Conservation (phyloP, 805 yeast genomes). For the Ogataea chonburiensis region DNA sequence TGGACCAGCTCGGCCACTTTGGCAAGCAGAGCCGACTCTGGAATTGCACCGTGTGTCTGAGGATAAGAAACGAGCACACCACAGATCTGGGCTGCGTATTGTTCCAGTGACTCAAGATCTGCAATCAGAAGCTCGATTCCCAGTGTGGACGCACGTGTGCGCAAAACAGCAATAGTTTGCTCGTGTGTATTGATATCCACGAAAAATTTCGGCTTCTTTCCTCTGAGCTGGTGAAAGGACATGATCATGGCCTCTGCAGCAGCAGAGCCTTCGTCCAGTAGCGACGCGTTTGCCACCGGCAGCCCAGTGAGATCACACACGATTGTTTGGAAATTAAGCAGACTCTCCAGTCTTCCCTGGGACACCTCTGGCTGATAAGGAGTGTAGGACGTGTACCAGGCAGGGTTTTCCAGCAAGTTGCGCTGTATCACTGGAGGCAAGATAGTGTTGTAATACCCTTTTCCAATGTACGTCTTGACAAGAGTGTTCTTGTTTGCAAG, state of each 20-base stretch:
- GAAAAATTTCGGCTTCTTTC: constrained; percentile 65
- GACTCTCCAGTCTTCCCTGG: constrained; percentile 90
- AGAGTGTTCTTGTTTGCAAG: constrained; percentile 77
- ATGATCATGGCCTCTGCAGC: constrained; percentile 96
- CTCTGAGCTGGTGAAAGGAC: constrained; percentile 63
- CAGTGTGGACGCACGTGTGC: constrained; percentile 75
- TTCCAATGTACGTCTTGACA: constrained; percentile 79
- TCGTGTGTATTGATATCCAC: constrained; percentile 78
- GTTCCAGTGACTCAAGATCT: constrained; percentile 48
- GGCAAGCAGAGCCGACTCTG: constrained; percentile 46
- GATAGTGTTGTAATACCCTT: constrained; percentile 89
- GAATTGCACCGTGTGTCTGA: constrained; percentile 73
- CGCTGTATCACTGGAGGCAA: constrained; percentile 92
- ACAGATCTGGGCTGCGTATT: constrained; percentile 45
- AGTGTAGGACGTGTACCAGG: constrained; percentile 98
- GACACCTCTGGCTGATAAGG: constrained; percentile 98
- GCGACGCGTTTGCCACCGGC: constrained; percentile 91
- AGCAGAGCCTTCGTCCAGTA: constrained; percentile 95
- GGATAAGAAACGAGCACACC: constrained; percentile 94
- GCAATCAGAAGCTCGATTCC: constrained; percentile 59
- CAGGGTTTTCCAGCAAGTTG: constrained; percentile 88
- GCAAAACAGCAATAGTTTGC: constrained; percentile 79
- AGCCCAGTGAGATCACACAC: constrained; percentile 88
- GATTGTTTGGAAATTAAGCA: constrained; percentile 91
- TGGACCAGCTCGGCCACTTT: constrained; percentile 67